These are phyloP conservation scores for Suillus variegatus DNA, from an alignment of 768 basidiomycete genomes.

Conservation along the genomic window DNA sequence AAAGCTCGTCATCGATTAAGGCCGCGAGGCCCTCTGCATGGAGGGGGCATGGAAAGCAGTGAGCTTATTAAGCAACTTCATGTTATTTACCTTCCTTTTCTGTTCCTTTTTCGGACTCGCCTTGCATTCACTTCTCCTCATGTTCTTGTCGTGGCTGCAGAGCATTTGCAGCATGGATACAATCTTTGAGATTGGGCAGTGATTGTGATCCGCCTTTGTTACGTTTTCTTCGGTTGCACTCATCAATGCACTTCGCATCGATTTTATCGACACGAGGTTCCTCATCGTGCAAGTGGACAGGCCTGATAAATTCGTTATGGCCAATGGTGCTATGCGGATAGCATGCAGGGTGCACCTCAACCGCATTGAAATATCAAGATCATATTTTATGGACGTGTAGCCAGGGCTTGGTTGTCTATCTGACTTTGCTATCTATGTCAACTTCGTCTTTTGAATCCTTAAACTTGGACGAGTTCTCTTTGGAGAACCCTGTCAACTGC, in stretches of 20 bases:
- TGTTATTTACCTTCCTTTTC: slow-evolving; percentile 29
- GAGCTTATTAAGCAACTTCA: slow-evolving; percentile 19
- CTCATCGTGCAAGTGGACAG: not conserved
- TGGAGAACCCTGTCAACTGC: slow-evolving; percentile 44
- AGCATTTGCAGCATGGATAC: not conserved
- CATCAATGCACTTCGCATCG: not conserved
- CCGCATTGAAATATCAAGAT: not conserved
- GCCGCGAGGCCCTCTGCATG: slow-evolving; percentile 12
- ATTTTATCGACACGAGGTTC: not conserved
- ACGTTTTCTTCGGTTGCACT: not conserved
- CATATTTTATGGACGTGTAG: not conserved
- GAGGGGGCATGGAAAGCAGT: slow-evolving; percentile 25
- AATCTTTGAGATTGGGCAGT: slow-evolving; percentile 1
- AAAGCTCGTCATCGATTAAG: slow-evolving; percentile 12
- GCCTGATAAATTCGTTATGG: not conserved
- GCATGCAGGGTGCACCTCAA: not conserved
- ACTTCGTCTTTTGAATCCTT: slow-evolving; percentile 8
- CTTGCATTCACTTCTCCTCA: not conserved
- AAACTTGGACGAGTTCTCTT: slow-evolving; percentile 32
- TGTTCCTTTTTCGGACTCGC: slow-evolving; percentile 26
- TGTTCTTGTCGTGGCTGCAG: slow-evolving; percentile 5
- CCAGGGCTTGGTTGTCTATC: not conserved
- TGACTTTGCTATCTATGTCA: slow-evolving; percentile 8
- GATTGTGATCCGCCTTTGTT: not conserved
- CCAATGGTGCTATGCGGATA: not conserved